phyloP scores from a whole-genome alignment of 2,329 filamentous ascomycete species.

The Trichoderma sp. region DNA sequence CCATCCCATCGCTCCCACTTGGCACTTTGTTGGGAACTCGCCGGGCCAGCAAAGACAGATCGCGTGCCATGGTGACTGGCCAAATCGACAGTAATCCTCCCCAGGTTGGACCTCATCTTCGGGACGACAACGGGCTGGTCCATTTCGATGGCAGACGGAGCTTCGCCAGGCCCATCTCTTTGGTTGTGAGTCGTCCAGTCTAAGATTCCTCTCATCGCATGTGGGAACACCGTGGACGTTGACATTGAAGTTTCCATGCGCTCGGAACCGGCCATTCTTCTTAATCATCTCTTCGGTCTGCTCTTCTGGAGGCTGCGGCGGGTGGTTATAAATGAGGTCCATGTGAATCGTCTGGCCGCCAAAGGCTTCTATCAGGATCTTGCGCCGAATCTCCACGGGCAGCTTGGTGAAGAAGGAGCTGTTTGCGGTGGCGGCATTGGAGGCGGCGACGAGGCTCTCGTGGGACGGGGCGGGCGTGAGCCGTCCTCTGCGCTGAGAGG shows the following conservation, averaged over 20 bases:
- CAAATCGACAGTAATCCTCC: conserved; percentile 25
- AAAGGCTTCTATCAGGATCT: conserved; percentile 30
- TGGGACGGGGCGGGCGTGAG: conserved; percentile 16
- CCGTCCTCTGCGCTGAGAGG: conserved; percentile 2
- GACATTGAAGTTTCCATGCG: conserved; percentile 5
- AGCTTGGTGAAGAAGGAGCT: conserved; percentile 33
- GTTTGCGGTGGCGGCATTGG: conserved; percentile 1
- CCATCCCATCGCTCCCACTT: conserved; percentile 33
- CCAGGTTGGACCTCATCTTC: conserved; percentile 21
- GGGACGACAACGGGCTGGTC: background rate
- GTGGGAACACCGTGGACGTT: background rate
- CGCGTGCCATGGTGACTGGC: conserved; percentile 9
- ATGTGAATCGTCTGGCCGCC: conserved; percentile 27
- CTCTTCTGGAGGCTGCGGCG: background rate
- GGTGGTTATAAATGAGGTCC: conserved; percentile 27
- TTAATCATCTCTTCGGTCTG: background rate
- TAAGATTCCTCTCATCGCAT: background rate
- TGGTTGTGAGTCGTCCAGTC: conserved; percentile 15
- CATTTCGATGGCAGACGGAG: conserved; percentile 29
- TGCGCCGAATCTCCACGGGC: conserved; percentile 35
- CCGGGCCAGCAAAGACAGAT: conserved; percentile 27
- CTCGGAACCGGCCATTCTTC: background rate
- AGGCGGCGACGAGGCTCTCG: conserved; percentile 3
- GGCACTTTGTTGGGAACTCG: conserved; percentile 23
- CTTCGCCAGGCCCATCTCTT: conserved; percentile 29